phyloP scores from a whole-genome alignment of 1,139 yeast genomes.

The Kazachstania sp. region DNA sequence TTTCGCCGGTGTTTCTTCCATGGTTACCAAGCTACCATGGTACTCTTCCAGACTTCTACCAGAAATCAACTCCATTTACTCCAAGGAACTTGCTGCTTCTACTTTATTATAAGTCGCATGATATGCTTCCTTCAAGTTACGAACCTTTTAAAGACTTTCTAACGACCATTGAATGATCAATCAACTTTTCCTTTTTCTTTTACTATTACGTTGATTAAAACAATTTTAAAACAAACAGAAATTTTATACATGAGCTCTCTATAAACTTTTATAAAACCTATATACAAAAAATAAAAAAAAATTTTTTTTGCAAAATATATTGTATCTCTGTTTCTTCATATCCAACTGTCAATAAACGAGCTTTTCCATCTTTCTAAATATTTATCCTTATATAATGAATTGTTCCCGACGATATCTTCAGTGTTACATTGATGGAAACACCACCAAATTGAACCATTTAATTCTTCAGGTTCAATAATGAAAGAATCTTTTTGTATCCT shows the following conservation, averaged over 20 bases:
- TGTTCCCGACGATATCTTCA: constrained; percentile 18
- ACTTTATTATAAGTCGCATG: constrained; percentile 1
- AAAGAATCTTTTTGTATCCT: constrained; percentile 3
- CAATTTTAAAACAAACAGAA: background rate
- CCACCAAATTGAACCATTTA: constrained; percentile 15
- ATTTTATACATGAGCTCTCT: constrained; percentile 1
- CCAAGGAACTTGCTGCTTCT: constrained; percentile 2
- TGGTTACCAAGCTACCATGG: constrained; percentile 37
- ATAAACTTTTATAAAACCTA: background rate
- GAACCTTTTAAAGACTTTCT: too few relatives aligned
- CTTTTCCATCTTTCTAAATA: constrained; percentile 24
- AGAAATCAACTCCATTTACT: constrained; percentile 4
- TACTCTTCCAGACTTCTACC: constrained; percentile 28
- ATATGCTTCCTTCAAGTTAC: background rate
- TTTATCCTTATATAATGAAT: constrained; percentile 2
- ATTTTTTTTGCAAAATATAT: background rate
- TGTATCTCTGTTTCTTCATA: constrained; percentile 19
- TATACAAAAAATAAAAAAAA: constrained; percentile 1
- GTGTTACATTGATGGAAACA: constrained; percentile 27
- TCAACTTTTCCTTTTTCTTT: background rate
- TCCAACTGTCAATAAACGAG: constrained; percentile 17
- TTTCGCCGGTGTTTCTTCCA: constrained; percentile 26
- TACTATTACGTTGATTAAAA: background rate
- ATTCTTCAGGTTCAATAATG: constrained; percentile 4
- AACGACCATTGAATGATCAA: background rate